phyloP scores from a whole-genome alignment of 768 basidiomycete species.

The Pleurotus cornucopiae region DNA sequence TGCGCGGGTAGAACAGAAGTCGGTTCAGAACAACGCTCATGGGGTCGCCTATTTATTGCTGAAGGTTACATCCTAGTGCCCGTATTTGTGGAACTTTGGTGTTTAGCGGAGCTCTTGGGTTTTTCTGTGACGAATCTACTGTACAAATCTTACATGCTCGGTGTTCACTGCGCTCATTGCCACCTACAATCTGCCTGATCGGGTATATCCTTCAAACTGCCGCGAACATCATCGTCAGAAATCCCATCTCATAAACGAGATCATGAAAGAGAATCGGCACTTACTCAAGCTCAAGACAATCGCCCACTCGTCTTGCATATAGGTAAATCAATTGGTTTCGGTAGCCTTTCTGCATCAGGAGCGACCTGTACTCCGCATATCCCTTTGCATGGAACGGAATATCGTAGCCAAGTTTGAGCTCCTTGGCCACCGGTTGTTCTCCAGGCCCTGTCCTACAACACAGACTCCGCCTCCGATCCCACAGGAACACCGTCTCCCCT shows the following conservation, averaged over 20 bases:
- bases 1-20: no score
- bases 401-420: slow-evolving; percentile 4
- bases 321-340: slow-evolving; percentile 8
- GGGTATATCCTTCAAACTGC: slow-evolving; percentile 17
- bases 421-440: slow-evolving; percentile 10
- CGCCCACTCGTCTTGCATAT: slow-evolving; percentile 13
- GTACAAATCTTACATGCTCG: no score
- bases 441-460: slow-evolving; percentile 12
- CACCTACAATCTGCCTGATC: slow-evolving; percentile 10
- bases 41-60: no score
- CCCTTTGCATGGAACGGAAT: slow-evolving; percentile 17
- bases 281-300: slow-evolving; percentile 19
- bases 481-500: slow-evolving; percentile 11
- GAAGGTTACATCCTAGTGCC: no score
- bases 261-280: not conserved
- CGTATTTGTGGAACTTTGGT: no score
- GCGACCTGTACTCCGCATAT: slow-evolving; percentile 9
- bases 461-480: slow-evolving; percentile 14
- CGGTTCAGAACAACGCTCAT: no score
- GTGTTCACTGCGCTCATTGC: slow-evolving; percentile 7
- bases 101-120: no score
- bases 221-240: not conserved
- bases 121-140: no score
- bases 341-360: slow-evolving; percentile 9
- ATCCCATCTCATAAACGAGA: no score